Base-by-base conservation (phyloP, 1,139 yeast genomes). In the Blastobotrys raffinosifermentans region DNA sequence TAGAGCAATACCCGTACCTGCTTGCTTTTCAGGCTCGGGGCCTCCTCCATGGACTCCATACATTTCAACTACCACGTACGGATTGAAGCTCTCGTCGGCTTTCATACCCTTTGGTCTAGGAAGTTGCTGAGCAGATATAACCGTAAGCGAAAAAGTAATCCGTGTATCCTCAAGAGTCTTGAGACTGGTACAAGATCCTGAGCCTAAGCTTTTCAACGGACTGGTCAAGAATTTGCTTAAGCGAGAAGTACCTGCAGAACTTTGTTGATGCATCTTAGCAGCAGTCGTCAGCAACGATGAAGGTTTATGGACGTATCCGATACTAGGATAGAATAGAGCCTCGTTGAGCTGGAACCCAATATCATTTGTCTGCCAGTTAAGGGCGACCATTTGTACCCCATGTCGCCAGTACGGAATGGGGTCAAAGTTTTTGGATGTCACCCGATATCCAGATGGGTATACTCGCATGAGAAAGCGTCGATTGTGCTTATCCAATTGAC, bases 361-460 rank as follows among this genome's bases (percentile, higher is more conserved):
- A 54, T 91, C 98, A 57, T 77, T 81, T 0, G 94, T 82, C 60
- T 91, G 98, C 97, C 97, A 93, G 55, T 91, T 91, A 1, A 95
- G 79, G 0, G 98, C 97, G 3, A 85, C 97, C 87, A 93, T 75
- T 55, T 91, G 98, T 3, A 73, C 80, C 0, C 99, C 99, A 37
- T 73, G 67, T 33, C 69, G 68, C 98, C 99, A 91, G 53, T 75
- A 86, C 0, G 61, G 62, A 4, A 84, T 63, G 0, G 98, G 97
- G 31, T 72, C 71, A 53, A 85, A 89, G 53, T 91, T 91, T 3
- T 86, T 70, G 2, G 96, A 86, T 38, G 70, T 79, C 42, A 85
- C 69, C 34, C 97, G 65, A 41, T 77, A 72, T 9, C 77, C 79
- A 0, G 94, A 79, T 0, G 99, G 99, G 55, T 93, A 91, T 0